Conservation (phyloP, 2,329 filamentous ascomycete species). For the Arthrobotrys megalospora region DNA sequence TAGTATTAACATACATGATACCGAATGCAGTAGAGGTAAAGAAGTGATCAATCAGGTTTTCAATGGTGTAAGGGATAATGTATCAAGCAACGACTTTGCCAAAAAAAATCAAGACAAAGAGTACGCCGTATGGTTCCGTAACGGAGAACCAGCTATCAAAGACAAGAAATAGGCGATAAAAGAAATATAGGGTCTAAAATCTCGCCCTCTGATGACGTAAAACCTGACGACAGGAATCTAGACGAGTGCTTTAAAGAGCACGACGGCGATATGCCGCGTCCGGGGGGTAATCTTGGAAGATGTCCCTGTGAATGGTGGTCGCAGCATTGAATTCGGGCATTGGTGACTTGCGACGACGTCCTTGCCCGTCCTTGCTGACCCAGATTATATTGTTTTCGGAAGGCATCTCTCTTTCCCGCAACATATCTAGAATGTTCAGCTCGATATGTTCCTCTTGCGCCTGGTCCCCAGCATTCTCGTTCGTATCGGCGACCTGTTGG, state of each 20-base stretch:
- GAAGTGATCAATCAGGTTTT: neutral
- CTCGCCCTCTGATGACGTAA: too few relatives aligned
- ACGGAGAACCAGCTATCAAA: neutral
- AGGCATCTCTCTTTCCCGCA: neutral
- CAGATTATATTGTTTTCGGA: neutral
- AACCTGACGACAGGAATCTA: neutral
- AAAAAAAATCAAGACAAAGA: too few relatives aligned
- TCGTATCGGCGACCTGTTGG: neutral
- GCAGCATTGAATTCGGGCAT: neutral
- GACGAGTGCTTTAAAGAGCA: neutral
- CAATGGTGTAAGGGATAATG: neutral
- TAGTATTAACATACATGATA: constrained; percentile 1
- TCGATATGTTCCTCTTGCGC: neutral
- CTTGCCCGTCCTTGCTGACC: constrained; percentile 1
- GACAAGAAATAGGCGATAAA: neutral
- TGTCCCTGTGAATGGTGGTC: neutral
- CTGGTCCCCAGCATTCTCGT: constrained; percentile 14
- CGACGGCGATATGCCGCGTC: neutral
- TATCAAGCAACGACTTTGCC: neutral
- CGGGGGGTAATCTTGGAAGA: neutral
- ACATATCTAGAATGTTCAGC: neutral
- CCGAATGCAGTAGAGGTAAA: neutral
- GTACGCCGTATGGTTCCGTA: too few relatives aligned
- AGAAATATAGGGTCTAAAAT: neutral
- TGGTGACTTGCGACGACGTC: neutral